A percentile compares a stretch with the other conserved stretches of the same genome.
Evolutionary conservation across 164 flowering plant genomes (phyloP).

Genomic region (Aristolochia fimbriata): DNA sequence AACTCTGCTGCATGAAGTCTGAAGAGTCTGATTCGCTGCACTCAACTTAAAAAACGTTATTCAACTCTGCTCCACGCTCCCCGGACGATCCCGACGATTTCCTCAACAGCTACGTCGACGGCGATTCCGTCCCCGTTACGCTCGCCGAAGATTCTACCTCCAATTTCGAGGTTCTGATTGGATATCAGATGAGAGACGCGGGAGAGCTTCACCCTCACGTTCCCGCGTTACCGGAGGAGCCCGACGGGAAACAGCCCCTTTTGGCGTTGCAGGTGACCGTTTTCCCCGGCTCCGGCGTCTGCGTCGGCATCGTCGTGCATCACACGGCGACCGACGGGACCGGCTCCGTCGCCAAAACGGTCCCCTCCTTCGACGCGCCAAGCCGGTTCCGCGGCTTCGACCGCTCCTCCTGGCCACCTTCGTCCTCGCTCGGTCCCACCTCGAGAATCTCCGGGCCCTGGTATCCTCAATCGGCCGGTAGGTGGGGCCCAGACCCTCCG

Average conservation of each 20-base stretch:
- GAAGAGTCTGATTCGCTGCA: no score
- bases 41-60: no score
- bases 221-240: neutral
- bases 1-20: no score
- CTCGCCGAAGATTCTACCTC: conserved; percentile 11
- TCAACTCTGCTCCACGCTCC: no score
- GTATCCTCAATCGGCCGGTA: neutral
- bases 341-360: neutral
- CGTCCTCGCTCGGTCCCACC: neutral
- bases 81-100: conserved; percentile 14
- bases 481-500: conserved; percentile 4
- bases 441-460: conserved; percentile 4
- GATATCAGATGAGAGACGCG: neutral
- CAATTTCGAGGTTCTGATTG: neutral
- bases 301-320: conserved; percentile 4
- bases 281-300: conserved; percentile 13
- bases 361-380: conserved; percentile 1
- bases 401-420: conserved; percentile 5
- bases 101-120: conserved; percentile 16
- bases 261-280: conserved; percentile 9
- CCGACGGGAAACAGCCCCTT: neutral
- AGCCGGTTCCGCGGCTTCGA: neutral
- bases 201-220: neutral
- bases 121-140: conserved; percentile 25
- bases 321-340: conserved; percentile 8